Percentiles rank a stretch among this genome's conserved stretches.
These are phyloP conservation scores for Termitomyces sp. DNA, from an alignment of 768 basidiomycete species.

Conservation along the genomic window DNA sequence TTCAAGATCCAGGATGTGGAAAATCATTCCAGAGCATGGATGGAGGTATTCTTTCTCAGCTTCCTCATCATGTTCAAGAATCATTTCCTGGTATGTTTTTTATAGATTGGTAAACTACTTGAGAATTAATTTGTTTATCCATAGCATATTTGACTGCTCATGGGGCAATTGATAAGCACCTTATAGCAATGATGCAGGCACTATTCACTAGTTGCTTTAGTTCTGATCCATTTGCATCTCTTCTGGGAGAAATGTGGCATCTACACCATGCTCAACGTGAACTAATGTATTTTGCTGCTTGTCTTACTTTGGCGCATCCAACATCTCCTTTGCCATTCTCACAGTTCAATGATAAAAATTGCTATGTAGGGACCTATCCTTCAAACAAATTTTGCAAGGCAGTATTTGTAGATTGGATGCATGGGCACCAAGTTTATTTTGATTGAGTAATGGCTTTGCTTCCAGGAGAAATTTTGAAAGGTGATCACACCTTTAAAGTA, in stretches of 20 bases:
- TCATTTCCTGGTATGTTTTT: background rate
- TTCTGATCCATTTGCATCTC: background rate
- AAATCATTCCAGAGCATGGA: background rate
- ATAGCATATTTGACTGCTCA: background rate
- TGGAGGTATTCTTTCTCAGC: background rate
- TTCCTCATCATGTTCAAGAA: background rate
- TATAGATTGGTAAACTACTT: too few relatives aligned
- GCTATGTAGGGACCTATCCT: background rate
- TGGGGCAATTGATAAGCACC: background rate
- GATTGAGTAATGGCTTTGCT: background rate
- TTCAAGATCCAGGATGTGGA: background rate
- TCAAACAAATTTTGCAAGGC: background rate
- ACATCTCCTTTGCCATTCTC: background rate
- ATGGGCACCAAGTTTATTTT: background rate
- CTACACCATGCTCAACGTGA: slow-evolving; percentile 1
- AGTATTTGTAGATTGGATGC: background rate
- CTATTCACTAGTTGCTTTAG: background rate
- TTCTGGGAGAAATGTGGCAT: background rate
- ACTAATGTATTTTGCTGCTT: slow-evolving; percentile 1
- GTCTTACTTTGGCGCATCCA: background rate
- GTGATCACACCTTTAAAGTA: slow-evolving; percentile 3
- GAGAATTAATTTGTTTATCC: background rate
- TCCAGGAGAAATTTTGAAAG: background rate
- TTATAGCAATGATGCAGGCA: background rate
- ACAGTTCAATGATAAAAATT: background rate